Base-by-base conservation (phyloP, 2,329 filamentous ascomycete species). In the Fusarium sp. region DNA sequence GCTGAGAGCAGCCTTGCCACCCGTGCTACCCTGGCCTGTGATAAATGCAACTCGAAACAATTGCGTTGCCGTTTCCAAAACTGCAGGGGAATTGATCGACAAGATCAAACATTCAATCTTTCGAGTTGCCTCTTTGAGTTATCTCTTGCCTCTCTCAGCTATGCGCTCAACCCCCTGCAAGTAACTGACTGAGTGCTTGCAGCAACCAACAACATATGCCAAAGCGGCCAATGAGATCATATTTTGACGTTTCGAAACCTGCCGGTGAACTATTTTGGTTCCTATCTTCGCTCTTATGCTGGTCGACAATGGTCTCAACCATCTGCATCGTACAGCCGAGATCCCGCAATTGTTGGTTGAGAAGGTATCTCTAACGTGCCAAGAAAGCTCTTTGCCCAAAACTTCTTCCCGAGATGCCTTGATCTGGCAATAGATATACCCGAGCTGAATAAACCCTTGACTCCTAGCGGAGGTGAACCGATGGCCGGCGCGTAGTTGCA, bases 221-320 rank as follows among this genome's bases (percentile, higher is more conserved):
- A 82, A 82, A 85, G 20, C 85, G 81, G 25, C 83, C 77, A 75
- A 72, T 72, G 27, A 12, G 7, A 25, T 44, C 31, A 20, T 5
- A 2, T 3, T 13, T 8, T 3, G 14, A 4, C 11, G 70, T 72
- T 72, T 72, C 70, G 55, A 50, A 61, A 42, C 38, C 45, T 62
- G 61, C 38, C 9, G 66, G 53, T 14, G 7, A 29, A 27, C 52
- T 63, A 67, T 70, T 57, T 53, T 54, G 27, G 44, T 42, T 49
- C 39, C 44, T 10, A 49, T 41, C 12, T 41, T 31, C 4, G 6
- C 18, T 35, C 17, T 12, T 4, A 15, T 29, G 57, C 29, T 38
- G 54, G 46, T 5, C 29, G 22, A 35, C 41, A 6, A 35, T 4
- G 41, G 50, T 14, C 52, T n/a, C n/a, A 31, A 4, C 13, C 20